Percentiles rank a stretch among this genome's conserved stretches.
Conservation (phyloP, 805 yeast genomes). For the Spathaspora gorwiae region DNA sequence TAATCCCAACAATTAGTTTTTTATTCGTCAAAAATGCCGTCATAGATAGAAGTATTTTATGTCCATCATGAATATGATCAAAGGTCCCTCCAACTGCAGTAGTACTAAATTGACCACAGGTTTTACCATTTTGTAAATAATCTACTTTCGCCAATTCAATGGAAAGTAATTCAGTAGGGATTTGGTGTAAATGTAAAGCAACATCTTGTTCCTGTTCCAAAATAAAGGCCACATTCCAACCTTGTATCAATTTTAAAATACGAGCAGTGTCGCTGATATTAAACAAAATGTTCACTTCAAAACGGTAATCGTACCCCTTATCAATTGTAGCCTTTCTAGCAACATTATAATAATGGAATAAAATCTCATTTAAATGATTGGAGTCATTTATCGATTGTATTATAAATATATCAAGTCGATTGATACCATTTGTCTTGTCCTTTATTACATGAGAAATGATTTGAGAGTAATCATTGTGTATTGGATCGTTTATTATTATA, state of each 20-base stretch:
- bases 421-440: background rate
- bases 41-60: conserved; percentile 74
- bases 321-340: conserved; percentile 16
- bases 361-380: conserved; percentile 19
- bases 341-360: conserved; percentile 26
- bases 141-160: background rate
- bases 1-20: conserved; percentile 72
- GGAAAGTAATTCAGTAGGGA: background rate
- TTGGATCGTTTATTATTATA: conserved; percentile 12
- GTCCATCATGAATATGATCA: conserved; percentile 96
- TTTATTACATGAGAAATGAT: conserved; percentile 6
- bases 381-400: conserved; percentile 15
- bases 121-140: background rate
- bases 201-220: background rate
- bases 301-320: conserved; percentile 19
- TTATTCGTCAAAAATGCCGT: conserved; percentile 57
- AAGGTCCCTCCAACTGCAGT: conserved; percentile 92
- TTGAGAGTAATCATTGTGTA: conserved; percentile 8
- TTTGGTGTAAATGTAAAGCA: background rate
- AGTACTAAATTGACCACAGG: conserved; percentile 15
- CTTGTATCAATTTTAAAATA: background rate
- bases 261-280: conserved; percentile 9
- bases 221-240: conserved; percentile 3
- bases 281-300: conserved; percentile 27
- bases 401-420: conserved; percentile 23